Percentiles rank a stretch among this genome's conserved stretches.
Conservation (phyloP, 176 grass and related monocot species). For the Hyparrhenia diplandra region DNA sequence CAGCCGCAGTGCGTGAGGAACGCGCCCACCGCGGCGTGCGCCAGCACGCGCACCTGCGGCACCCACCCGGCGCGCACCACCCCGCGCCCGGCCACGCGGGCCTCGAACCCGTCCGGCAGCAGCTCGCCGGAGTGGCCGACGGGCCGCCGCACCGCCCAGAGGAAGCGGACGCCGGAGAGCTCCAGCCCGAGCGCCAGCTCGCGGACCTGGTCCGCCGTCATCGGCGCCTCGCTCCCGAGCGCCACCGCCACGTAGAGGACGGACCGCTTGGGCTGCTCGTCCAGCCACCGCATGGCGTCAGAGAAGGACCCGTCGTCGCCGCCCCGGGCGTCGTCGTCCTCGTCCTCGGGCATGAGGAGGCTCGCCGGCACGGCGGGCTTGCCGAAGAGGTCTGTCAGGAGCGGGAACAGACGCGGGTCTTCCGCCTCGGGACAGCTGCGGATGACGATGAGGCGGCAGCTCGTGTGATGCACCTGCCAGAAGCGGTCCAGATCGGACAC, state of each 20-base stretch:
- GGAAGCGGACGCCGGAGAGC: background rate
- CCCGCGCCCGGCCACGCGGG: background rate
- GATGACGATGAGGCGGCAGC: background rate
- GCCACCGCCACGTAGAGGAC: slow-evolving; percentile 10
- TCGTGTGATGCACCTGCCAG: background rate
- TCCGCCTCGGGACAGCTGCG: slow-evolving; percentile 32
- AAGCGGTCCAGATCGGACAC: background rate
- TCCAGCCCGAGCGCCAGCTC: background rate
- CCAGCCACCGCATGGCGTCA: background rate
- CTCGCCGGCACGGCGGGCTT: slow-evolving; percentile 27
- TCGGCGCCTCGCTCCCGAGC: slow-evolving; percentile 5
- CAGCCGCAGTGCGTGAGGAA: slow-evolving; percentile 49
- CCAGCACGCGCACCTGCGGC: slow-evolving; percentile 38
- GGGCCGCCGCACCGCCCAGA: background rate
- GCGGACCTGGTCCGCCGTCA: background rate
- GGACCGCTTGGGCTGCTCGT: background rate
- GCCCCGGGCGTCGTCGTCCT: background rate
- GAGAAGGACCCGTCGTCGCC: background rate
- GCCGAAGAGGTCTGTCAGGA: slow-evolving; percentile 1
- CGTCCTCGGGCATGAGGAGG: background rate
- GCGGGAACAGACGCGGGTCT: slow-evolving; percentile 4
- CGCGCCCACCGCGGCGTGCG: slow-evolving; percentile 23
- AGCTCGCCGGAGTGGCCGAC: background rate
- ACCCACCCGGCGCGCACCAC: slow-evolving; percentile 23
- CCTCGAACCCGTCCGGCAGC: slow-evolving; percentile 22